Base-by-base conservation (phyloP, 75 land plant species). In the Pinus taeda region DNA sequence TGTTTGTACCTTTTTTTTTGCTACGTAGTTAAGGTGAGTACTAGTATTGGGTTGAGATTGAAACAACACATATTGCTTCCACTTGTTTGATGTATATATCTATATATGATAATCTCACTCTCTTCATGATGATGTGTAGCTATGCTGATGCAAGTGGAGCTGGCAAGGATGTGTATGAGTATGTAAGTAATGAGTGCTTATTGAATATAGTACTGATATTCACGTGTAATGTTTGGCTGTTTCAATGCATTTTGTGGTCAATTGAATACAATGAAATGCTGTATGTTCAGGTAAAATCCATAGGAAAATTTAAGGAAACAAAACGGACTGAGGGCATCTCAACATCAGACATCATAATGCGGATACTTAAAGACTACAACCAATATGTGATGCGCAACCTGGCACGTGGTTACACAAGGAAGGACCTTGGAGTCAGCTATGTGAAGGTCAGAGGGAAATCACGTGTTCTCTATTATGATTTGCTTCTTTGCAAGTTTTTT, bases 101-200 rank as follows among this genome's bases (percentile, higher is more conserved):
- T 26, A 26, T 26, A 26, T 26, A 26, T 36, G 5, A 26, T 15
- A 36, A 15, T 30, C 18, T 4, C 30, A 66, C 42, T 36, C 13
- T 29, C 33, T 65, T 61, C 18, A 26, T 66, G 29, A 36, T 76
- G 36, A n/a, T 85, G 82, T 85, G 79, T 79, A 86, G 88, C 70
- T 86, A 96, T 85, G 94, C 91, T 22, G 98, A 96, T 86, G 83
- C 93, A 55, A 93, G 83, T 86, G 97, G 98, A 29, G 91, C 89
- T 81, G 97, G 93, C 42, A 90, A 91, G 15, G 97, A 96, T 79
- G 98, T 96, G 11, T 96, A 96, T 86, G 96, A 93, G 78, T 93
- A 88, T 92, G 98, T 96, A 73, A 84, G 88, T 77, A 71, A 17
- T 36, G 77, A 36, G 6, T 30, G 45, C 58, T 53, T n/a, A n/a